Evolutionary conservation across 202 grass and related monocot genomes (phyloP), one percentile per base, ranked within the genome.

Genomic region (Musa balbisiana): DNA sequence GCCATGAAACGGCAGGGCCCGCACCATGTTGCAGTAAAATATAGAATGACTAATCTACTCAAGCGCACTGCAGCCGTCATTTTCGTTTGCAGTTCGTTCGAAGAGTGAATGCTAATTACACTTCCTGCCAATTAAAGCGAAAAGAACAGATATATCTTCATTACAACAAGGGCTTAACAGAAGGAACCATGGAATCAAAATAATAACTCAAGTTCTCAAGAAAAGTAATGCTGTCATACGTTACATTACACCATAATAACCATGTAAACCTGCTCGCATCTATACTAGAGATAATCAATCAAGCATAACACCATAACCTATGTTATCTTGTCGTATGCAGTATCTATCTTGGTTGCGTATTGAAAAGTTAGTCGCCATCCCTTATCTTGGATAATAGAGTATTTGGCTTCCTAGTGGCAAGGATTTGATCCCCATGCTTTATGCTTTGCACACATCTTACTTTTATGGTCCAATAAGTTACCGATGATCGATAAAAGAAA

Each of bases 11-110:
- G 84, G 68, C 90, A 89, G 6, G 87, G 87, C 1, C 90, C 87
- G 63, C 90, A 92, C 90, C 90, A 92, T 73, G 77, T 85, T 59
- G 90, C 87, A 11, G 84, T 92, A 71, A 92, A 92, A 81, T 92
- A 92, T 43, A 89, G 76, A 64, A 92, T 68, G 2, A 77, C 75
- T 23, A 89, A 71, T 76, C 74, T 81, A 22, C 77, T 77, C 59
- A 81, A 74, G 49, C 49, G 82, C 33, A 86, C 86, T 0, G 86
- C 89, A 23, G 84, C 79, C 54, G 59, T 87, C n/a, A 92, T 62
- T 76, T 67, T 87, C 22, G 70, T 69, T 79, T 82, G 76, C 69
- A 89, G 64, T 33, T 87, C 87, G 72, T 60, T 73, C 16, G 87
- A 84, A 27, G 90, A 89, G 63, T 52, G 63, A 72, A 92, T 78